Base-by-base conservation (phyloP, 2,329 filamentous ascomycete genomes). In the Penicillium sp. region DNA sequence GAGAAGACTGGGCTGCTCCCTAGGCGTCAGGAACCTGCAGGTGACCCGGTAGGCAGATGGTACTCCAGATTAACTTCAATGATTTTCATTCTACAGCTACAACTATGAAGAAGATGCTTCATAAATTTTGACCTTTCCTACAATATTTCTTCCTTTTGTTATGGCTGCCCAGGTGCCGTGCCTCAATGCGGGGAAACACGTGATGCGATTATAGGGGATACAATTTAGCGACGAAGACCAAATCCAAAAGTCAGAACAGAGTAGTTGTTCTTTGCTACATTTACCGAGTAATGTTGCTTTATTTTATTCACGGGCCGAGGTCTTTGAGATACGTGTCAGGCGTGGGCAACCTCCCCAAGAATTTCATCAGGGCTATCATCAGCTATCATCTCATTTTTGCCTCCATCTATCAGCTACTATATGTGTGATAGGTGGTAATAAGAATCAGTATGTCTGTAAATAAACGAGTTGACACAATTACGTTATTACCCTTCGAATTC, bases 1-100 rank as follows among this genome's bases (percentile, higher is more conserved):
- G 22, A 22, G 22, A 22, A 58, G 62, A 64, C 61, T 66, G 62
- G 64, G 63, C 61, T 49, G 61, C 61, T 63, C 63, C 54, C 53
- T 61, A 37, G 42, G 31, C 19, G 50, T 41, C 61, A 63, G 59
- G 57, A 56, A 63, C 60, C 46, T 30, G 51, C 38, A 28, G 49
- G n/a, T 31, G 33, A 46, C n/a, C 19, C 11, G 3, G 10, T 38
- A 10, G 28, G 26, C 37, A 33, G 17, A 14, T 17, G 14, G 10
- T 52, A 22, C 30, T 11, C 14, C 31, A 31, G 7, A 5, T 47
- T 26, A 11, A 40, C 10, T 11, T 19, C 14, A 9, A n/a, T 22
- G 2, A n/a, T 53, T 16, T 31, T 30, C 12, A 8, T 49, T 40
- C 2, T 40, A 41, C 25, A 12, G 8, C 11, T 28, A 19, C 14